Conservation (phyloP, 2,329 filamentous ascomycete species). For the Cladosporium austrohemisphaericum region DNA sequence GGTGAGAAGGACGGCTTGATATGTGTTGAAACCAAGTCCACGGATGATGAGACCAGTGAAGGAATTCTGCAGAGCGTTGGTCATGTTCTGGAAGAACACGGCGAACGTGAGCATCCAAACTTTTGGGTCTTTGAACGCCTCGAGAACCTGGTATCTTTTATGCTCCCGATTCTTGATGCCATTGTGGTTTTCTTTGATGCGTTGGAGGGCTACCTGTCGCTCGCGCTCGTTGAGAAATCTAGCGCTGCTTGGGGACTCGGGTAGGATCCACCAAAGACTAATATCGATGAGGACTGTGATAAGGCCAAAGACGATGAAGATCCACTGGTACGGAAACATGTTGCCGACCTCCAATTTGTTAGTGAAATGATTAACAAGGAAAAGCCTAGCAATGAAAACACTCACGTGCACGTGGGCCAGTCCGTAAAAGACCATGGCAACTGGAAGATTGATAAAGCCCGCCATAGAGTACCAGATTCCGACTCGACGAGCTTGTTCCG, state of each 20-base stretch:
- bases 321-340: conserved; percentile 36
- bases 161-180: conserved; percentile 15
- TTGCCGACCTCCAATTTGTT: conserved; percentile 19
- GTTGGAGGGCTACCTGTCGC: conserved; percentile 16
- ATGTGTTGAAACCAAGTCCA: conserved; percentile 20
- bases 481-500: conserved; percentile 26
- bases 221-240: conserved; percentile 18
- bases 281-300: conserved; percentile 21
- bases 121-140: conserved; percentile 21
- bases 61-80: conserved; percentile 21
- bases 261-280: conserved; percentile 19
- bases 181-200: conserved; percentile 17
- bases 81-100: conserved; percentile 20
- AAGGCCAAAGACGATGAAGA: conserved; percentile 27
- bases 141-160: conserved; percentile 18
- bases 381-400: too few species aligned
- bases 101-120: conserved; percentile 21
- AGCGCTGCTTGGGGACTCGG: conserved; percentile 17
- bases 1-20: conserved; percentile 20
- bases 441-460: conserved; percentile 20
- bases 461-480: conserved; percentile 24
- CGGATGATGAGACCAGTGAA: conserved; percentile 22
- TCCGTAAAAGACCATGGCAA: conserved; percentile 22
- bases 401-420: too few species aligned
- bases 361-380: conserved; percentile 26